Conservation (phyloP, 108 stramenopile genomes). For the Nannochloropsis salina region DNA sequence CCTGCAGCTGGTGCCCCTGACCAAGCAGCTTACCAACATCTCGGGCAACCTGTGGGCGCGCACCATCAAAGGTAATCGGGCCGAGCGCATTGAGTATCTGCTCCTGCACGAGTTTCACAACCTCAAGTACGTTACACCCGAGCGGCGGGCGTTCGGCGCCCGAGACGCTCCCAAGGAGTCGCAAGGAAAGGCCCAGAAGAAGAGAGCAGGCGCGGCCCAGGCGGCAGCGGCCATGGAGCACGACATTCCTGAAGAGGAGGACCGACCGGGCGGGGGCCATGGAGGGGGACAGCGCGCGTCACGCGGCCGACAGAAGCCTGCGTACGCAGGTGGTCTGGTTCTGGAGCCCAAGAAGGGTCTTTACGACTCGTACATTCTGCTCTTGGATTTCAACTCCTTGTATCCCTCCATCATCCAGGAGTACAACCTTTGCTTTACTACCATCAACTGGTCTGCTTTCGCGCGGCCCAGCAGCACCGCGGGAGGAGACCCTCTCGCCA, state of each 20-base stretch:
- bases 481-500: constrained; percentile 24
- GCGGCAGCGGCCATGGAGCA: constrained; percentile 5
- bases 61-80: constrained; percentile 85
- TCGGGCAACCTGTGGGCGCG: constrained; percentile 92
- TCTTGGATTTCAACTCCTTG: constrained; percentile 97
- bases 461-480: constrained; percentile 21
- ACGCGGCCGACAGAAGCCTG: constrained; percentile 53
- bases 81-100: constrained; percentile 97
- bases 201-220: neutral
- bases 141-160: constrained; percentile 36
- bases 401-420: constrained; percentile 99
- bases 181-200: neutral
- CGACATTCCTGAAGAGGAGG: constrained; percentile 18
- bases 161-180: neutral
- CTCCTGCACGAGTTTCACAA: constrained; percentile 97
- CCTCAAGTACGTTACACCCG: constrained; percentile 86
- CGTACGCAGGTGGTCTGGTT: constrained; percentile 94
- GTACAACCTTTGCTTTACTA: constrained; percentile 99
- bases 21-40: constrained; percentile 91
- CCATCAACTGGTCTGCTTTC: constrained; percentile 78
- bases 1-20: constrained; percentile 90
- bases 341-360: constrained; percentile 99
- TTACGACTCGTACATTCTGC: constrained; percentile 95
- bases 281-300: constrained; percentile 10
- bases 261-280: neutral